A percentile compares a stretch with the other conserved stretches of the same genome.
phyloP scores from a whole-genome alignment of 1,284 basidiomycete species.

The Polyporus tsugae region DNA sequence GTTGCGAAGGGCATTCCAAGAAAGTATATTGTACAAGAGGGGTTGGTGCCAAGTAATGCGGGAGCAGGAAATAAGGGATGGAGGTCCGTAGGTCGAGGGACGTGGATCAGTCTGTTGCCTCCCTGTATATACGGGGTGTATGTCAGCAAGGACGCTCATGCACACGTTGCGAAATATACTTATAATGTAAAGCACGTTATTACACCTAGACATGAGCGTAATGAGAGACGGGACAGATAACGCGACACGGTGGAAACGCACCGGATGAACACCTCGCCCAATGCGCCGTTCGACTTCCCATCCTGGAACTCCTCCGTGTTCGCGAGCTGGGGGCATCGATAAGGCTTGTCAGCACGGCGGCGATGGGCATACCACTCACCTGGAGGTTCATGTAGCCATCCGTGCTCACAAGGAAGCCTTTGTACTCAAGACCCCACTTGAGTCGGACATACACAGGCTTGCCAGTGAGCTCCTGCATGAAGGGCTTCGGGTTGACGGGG shows the following conservation, averaged over 20 bases:
- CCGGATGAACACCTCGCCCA: slow-evolving; percentile 99
- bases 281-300: slow-evolving; percentile 92
- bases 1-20: slow-evolving; percentile 1
- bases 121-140: slow-evolving; percentile 61
- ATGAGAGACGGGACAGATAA: not conserved
- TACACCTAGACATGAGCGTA: slow-evolving; percentile 59
- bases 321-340: slow-evolving; percentile 70
- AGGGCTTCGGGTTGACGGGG: slow-evolving; percentile 99
- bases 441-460: slow-evolving; percentile 95
- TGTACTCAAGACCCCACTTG: slow-evolving; percentile 99
- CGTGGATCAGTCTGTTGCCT: slow-evolving; percentile 58
- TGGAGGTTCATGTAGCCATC: slow-evolving; percentile 99
- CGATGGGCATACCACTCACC: slow-evolving; percentile 55
- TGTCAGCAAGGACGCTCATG: slow-evolving; percentile 11
- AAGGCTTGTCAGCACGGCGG: slow-evolving; percentile 14
- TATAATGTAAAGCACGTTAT: slow-evolving; percentile 95
- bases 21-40: slow-evolving; percentile 15
- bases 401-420: slow-evolving; percentile 97
- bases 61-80: slow-evolving; percentile 9
- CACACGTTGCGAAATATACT: slow-evolving; percentile 51
- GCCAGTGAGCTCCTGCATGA: slow-evolving; percentile 97
- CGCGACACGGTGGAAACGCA: slow-evolving; percentile 47
- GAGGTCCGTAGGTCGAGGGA: not conserved
- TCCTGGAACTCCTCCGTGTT: slow-evolving; percentile 99
- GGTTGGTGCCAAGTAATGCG: slow-evolving; percentile 3